These are phyloP conservation scores for Melampsora larici-populina DNA, from an alignment of 1,284 basidiomycete species.

Conservation along the genomic window DNA sequence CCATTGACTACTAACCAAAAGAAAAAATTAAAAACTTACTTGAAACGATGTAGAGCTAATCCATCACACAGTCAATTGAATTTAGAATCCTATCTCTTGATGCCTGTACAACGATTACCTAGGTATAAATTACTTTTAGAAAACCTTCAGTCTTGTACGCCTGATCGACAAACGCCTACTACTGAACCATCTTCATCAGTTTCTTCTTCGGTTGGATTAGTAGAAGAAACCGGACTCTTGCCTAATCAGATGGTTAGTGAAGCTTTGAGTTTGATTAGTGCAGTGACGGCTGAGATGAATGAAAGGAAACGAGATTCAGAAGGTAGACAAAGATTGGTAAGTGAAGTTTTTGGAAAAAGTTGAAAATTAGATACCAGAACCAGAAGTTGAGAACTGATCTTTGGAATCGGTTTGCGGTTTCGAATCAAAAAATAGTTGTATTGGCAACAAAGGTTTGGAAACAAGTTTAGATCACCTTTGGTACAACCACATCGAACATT, in stretches of 20 bases:
- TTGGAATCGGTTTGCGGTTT: too few species aligned
- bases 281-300: conserved; percentile 87
- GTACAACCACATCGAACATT: conserved; percentile 92
- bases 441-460: conserved; percentile 84
- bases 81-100: conserved; percentile 85
- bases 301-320: conserved; percentile 92
- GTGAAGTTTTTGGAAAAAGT: too few species aligned
- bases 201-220: too few species aligned
- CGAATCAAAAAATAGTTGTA: too few species aligned
- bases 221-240: background rate
- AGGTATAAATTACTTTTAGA: conserved; percentile 75
- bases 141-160: conserved; percentile 45
- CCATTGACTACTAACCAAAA: conserved; percentile 43
- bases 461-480: conserved; percentile 86
- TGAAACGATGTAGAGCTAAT: conserved; percentile 53
- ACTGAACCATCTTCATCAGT: too few species aligned
- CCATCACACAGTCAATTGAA: conserved; percentile 94
- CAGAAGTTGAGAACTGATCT: too few species aligned
- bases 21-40: conserved; percentile 47
- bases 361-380: too few species aligned
- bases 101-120: conserved; percentile 94
- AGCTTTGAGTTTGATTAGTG: conserved; percentile 77
- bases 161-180: conserved; percentile 9
- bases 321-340: conserved; percentile 75
- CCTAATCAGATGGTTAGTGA: conserved; percentile 65